These are phyloP conservation scores for Cryptomeria japonica DNA, from an alignment of 75 land plant genomes.

Conservation along the genomic window DNA sequence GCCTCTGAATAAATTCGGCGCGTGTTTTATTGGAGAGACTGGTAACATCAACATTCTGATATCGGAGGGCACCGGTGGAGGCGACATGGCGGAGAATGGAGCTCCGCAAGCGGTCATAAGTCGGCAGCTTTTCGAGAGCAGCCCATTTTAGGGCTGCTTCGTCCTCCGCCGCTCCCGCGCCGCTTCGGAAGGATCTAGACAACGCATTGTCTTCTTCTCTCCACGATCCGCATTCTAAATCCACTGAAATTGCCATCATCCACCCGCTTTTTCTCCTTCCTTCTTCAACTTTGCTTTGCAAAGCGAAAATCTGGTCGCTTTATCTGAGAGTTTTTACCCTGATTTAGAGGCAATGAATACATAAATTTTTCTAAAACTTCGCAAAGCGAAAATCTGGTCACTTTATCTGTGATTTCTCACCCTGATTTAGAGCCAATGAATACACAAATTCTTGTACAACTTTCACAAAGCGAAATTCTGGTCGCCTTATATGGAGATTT, in stretches of 20 bases:
- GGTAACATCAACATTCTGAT: slow-evolving; percentile 50
- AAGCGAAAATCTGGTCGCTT: no score
- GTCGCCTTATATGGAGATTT: no score
- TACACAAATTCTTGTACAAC: no score
- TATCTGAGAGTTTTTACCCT: no score
- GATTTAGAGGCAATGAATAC: no score
- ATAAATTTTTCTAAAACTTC: no score
- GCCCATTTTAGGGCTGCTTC: slow-evolving; percentile 81
- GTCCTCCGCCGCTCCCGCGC: slow-evolving; percentile 20
- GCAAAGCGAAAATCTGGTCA: no score
- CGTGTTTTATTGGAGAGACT: slow-evolving; percentile 45
- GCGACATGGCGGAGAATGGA: slow-evolving; percentile 31
- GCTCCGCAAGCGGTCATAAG: slow-evolving; percentile 60
- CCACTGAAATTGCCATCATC: not conserved
- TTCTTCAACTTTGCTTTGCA: no score
- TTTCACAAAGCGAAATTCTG: no score
- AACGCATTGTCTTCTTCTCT: not conserved
- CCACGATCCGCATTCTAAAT: not conserved
- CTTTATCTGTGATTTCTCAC: no score
- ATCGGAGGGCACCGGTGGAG: slow-evolving; percentile 31
- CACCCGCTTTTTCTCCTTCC: no score
- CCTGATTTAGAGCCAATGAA: no score
- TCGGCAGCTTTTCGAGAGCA: slow-evolving; percentile 77
- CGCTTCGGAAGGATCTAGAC: not conserved
- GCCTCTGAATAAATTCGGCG: slow-evolving; percentile 46